Percentiles rank a stretch among this genome's conserved stretches.
Conservation (phyloP, 371 early-diverging fungal species). For the Saksenaea vasiformis region DNA sequence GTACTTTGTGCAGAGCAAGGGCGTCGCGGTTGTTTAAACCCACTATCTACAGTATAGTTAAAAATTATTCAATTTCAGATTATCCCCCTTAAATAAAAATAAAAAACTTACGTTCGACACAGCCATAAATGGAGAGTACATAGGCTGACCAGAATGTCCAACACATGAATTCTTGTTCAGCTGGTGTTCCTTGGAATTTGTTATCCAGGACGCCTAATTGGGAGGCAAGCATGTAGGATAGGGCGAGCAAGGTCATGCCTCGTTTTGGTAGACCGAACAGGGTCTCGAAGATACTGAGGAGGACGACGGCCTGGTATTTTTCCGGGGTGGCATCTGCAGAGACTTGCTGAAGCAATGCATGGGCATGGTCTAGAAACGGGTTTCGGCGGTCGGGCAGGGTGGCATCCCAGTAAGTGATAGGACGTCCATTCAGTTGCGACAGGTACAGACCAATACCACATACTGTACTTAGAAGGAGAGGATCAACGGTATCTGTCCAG, state of each 20-base stretch:
- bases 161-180: conserved; percentile 23
- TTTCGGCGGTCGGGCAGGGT: conserved; percentile 14
- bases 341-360: conserved; percentile 19
- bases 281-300: conserved; percentile 33
- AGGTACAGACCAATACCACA: conserved; percentile 29
- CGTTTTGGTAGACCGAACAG: conserved; percentile 34
- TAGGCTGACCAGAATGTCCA: conserved; percentile 35
- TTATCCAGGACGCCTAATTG: conserved; percentile 17
- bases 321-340: conserved; percentile 17
- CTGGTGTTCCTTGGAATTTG: conserved; percentile 9
- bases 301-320: conserved; percentile 35
- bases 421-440: conserved; percentile 25
- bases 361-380: conserved; percentile 31
- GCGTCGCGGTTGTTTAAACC: conserved; percentile 24
- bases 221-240: conserved; percentile 31
- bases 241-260: conserved; percentile 29
- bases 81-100: no score
- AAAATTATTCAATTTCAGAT: not conserved
- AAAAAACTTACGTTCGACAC: conserved; percentile 35
- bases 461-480: conserved; percentile 34
- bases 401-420: conserved; percentile 14
- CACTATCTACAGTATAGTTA: conserved; percentile 20
- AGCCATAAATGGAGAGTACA: conserved; percentile 27
- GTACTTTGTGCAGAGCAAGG: conserved; percentile 1
- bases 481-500: conserved; percentile 38